phyloP scores from a whole-genome alignment of 1,139 yeast genomes.

The Lodderomyces orthopsilosis region DNA sequence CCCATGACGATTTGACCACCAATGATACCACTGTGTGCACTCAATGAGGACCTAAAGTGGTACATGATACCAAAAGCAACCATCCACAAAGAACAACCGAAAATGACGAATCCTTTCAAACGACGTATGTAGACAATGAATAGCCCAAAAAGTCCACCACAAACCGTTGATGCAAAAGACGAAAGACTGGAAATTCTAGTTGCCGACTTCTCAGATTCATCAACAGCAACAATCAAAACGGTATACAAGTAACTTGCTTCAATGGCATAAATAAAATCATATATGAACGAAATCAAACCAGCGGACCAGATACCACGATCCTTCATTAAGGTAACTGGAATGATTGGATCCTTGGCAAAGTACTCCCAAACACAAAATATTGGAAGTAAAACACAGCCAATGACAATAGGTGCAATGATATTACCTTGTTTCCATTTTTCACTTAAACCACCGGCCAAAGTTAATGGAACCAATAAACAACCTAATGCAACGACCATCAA shows the following conservation, averaged over 20 bases:
- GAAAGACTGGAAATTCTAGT: constrained; percentile 32
- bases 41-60: constrained; percentile 30
- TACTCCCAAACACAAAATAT: constrained; percentile 33
- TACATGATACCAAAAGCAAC: constrained; percentile 34
- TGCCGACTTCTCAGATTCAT: constrained; percentile 31
- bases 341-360: constrained; percentile 30
- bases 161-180: constrained; percentile 33
- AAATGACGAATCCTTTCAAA: constrained; percentile 31
- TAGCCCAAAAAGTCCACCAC: constrained; percentile 34
- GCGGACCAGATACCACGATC: constrained; percentile 40
- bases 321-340: constrained; percentile 30
- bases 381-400: constrained; percentile 37
- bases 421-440: constrained; percentile 29
- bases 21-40: constrained; percentile 32
- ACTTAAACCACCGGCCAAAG: constrained; percentile 34
- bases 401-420: constrained; percentile 35
- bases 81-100: constrained; percentile 36
- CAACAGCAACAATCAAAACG: constrained; percentile 34
- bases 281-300: constrained; percentile 26
- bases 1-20: constrained; percentile 35
- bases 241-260: constrained; percentile 34
- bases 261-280: constrained; percentile 30
- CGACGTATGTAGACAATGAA: constrained; percentile 28
- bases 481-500: constrained; percentile 32
- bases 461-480: constrained; percentile 38